Evolutionary conservation across 78 protist species (phyloP).

Genomic region (Cavenderia fasciculata): DNA sequence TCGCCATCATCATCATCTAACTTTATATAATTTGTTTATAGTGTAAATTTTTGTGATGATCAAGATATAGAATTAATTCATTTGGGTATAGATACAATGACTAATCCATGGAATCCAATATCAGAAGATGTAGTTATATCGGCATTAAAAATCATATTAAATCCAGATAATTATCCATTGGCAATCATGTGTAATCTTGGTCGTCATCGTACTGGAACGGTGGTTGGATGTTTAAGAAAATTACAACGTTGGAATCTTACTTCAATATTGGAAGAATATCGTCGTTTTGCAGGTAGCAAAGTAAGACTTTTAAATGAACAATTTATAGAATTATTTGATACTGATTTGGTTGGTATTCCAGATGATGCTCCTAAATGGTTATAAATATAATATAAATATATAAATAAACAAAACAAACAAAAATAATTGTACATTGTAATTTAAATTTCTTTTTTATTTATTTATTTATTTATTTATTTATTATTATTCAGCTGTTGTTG

Average conservation of each 20-base stretch:
- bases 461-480: neutral
- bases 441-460: neutral
- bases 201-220: conserved; percentile 93
- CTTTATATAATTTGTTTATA: neutral
- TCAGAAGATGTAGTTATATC: conserved; percentile 89
- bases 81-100: conserved; percentile 78
- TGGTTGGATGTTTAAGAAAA: conserved; percentile 96
- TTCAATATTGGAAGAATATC: conserved; percentile 94
- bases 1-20: neutral
- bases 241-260: conserved; percentile 96
- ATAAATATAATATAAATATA: neutral
- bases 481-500: neutral
- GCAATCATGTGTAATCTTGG: conserved; percentile 93
- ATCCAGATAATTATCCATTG: conserved; percentile 89
- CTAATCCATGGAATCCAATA: conserved; percentile 83
- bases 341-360: conserved; percentile 92
- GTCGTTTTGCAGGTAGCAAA: conserved; percentile 89
- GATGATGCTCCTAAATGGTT: conserved; percentile 61
- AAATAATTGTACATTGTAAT: neutral
- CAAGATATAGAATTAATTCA: conserved; percentile 88
- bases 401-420: neutral
- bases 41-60: conserved; percentile 84
- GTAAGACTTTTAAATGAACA: conserved; percentile 94
- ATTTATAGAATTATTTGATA: conserved; percentile 97
- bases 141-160: conserved; percentile 86